phyloP scores from a whole-genome alignment of 2,329 filamentous ascomycete genomes.

The Hymenoscyphus scutula region DNA sequence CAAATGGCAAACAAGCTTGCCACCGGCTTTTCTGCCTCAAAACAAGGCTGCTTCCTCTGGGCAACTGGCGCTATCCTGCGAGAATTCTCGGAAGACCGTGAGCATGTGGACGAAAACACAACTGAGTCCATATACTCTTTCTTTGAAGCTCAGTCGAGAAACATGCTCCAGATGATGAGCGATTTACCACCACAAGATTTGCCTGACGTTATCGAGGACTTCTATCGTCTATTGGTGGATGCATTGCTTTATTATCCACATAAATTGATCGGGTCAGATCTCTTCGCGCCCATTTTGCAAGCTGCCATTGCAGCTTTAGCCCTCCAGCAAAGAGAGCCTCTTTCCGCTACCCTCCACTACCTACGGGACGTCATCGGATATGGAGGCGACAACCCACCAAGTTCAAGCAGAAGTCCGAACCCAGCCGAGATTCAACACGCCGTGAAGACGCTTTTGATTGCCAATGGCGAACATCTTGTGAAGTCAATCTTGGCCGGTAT shows the following conservation, averaged over 20 bases:
- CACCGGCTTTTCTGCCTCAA: constrained; percentile 77
- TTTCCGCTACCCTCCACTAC: constrained; percentile 90
- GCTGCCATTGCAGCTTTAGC: constrained; percentile 84
- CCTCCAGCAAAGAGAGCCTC: constrained; percentile 85
- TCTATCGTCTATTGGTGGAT: constrained; percentile 90
- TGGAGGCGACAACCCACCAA: constrained; percentile 71
- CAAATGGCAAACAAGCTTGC: constrained; percentile 86
- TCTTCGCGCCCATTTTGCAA: constrained; percentile 81
- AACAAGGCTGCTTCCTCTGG: constrained; percentile 98
- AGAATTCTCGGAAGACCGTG: constrained; percentile 89
- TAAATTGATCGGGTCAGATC: constrained; percentile 73
- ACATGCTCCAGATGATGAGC: constrained; percentile 85
- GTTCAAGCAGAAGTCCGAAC: constrained; percentile 54
- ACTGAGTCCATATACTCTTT: constrained; percentile 89
- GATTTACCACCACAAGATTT: constrained; percentile 65
- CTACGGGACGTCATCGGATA: constrained; percentile 88
- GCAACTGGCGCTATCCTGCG: constrained; percentile 91
- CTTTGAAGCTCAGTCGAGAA: constrained; percentile 89
- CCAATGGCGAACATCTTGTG: constrained; percentile 73
- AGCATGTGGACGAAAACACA: constrained; percentile 77
- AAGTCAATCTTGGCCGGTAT: constrained; percentile 93
- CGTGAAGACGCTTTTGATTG: constrained; percentile 68
- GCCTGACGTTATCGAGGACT: constrained; percentile 65
- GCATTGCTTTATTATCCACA: constrained; percentile 90
- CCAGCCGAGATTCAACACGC: constrained; percentile 69